A percentile compares a stretch with the other conserved stretches of the same genome.
These are phyloP conservation scores for Cenchrus purpureus DNA, from an alignment of 176 grass and related monocot species.

Conservation along the genomic window DNA sequence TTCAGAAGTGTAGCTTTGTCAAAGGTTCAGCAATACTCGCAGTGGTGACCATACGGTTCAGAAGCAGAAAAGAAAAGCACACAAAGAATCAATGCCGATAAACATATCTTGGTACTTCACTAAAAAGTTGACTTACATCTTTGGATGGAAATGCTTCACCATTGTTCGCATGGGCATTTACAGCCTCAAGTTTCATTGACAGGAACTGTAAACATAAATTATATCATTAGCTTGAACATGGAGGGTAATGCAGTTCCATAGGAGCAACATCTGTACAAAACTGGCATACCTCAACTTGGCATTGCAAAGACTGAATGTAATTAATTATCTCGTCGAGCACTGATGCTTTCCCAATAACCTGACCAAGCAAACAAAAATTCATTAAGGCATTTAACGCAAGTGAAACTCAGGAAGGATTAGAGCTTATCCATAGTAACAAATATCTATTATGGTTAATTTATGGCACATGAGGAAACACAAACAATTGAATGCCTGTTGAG, in stretches of 20 bases:
- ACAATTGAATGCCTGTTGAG: not conserved
- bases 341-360: constrained; percentile 97
- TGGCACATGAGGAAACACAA: not conserved
- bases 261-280: constrained; percentile 7
- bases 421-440: constrained; percentile 12
- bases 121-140: constrained; percentile 73
- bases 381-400: constrained; percentile 34
- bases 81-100: not conserved
- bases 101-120: not conserved
- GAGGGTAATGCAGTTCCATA: constrained; percentile 8
- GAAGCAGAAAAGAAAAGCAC: not conserved
- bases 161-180: constrained; percentile 64
- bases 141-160: constrained; percentile 76
- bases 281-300: constrained; percentile 84
- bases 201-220: constrained; percentile 70
- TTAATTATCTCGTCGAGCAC: constrained; percentile 98
- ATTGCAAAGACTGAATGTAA: constrained; percentile 92
- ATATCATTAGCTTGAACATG: constrained; percentile 24
- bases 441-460: not conserved
- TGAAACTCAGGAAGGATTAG: not conserved
- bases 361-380: constrained; percentile 36
- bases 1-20: not conserved
- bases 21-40: not conserved
- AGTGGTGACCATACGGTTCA: not conserved
- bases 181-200: constrained; percentile 97